Evolutionary conservation across 805 yeast genomes (phyloP).

Genomic region (Nakazawaea ernobii): DNA sequence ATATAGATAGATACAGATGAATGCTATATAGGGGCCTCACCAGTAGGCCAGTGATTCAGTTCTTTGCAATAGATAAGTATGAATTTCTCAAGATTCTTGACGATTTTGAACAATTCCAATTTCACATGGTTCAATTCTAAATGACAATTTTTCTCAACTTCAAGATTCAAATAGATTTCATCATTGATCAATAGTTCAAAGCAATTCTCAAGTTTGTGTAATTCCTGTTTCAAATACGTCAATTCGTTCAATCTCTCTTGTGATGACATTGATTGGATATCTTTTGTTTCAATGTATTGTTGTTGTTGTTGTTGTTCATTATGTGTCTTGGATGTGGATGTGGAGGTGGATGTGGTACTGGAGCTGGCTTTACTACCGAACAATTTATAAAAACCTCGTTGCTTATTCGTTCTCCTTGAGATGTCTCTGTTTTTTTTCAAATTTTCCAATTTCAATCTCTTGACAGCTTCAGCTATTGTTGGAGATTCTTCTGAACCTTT

Average conservation of each 20-base stretch:
- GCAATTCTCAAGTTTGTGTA: conserved; percentile 41
- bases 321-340: not conserved
- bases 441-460: conserved; percentile 17
- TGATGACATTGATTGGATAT: conserved; percentile 15
- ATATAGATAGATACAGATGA: too few species aligned
- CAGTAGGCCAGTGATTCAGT: conserved; percentile 9
- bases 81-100: conserved; percentile 30
- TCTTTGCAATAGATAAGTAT: conserved; percentile 8
- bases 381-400: not conserved
- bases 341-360: not conserved
- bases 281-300: conserved; percentile 14
- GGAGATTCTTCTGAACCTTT: conserved; percentile 23
- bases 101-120: conserved; percentile 30
- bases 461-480: conserved; percentile 25
- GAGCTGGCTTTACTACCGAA: not conserved
- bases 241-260: conserved; percentile 17
- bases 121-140: conserved; percentile 30
- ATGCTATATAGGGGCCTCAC: too few species aligned
- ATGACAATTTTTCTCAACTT: conserved; percentile 34
- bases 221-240: conserved; percentile 26
- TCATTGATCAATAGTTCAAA: conserved; percentile 37
- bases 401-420: not conserved
- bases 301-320: not conserved
- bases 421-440: conserved; percentile 13
- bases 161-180: conserved; percentile 35